Percentiles rank a stretch among this genome's conserved stretches.
phyloP scores from a whole-genome alignment of 805 yeast species.

The Yamadazyma philogaea region DNA sequence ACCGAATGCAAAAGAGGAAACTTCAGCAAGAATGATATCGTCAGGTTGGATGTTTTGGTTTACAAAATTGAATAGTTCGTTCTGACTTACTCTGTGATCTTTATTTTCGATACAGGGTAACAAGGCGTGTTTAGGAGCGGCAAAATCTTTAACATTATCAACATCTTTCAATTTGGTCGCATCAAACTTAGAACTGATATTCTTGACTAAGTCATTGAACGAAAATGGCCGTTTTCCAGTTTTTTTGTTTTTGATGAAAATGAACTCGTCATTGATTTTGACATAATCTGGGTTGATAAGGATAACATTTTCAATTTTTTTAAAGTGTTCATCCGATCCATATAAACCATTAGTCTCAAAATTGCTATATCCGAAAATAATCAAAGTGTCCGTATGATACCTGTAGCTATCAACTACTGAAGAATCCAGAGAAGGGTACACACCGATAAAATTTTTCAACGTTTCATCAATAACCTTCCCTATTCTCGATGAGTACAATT shows the following conservation, averaged over 20 bases:
- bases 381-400: slow-evolving; percentile 59
- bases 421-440: slow-evolving; percentile 42
- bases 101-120: background rate
- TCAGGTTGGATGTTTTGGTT: slow-evolving; percentile 47
- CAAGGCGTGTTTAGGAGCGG: slow-evolving; percentile 2
- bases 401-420: slow-evolving; percentile 22
- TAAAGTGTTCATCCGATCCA: slow-evolving; percentile 15
- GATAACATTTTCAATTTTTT: slow-evolving; percentile 26
- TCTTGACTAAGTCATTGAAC: slow-evolving; percentile 30
- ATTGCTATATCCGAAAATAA: slow-evolving; percentile 64
- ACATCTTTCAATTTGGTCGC: slow-evolving; percentile 11
- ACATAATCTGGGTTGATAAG: slow-evolving; percentile 43
- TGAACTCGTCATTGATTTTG: slow-evolving; percentile 29
- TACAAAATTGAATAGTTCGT: slow-evolving; percentile 32
- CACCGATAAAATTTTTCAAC: slow-evolving; percentile 63
- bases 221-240: slow-evolving; percentile 27
- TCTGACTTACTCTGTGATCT: slow-evolving; percentile 20
- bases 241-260: slow-evolving; percentile 18
- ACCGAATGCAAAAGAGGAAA: slow-evolving; percentile 81
- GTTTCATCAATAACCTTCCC: slow-evolving; percentile 79
- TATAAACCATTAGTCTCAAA: slow-evolving; percentile 30
- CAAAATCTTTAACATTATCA: slow-evolving; percentile 18
- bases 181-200: slow-evolving; percentile 24
- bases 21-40: slow-evolving; percentile 76
- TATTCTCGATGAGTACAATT: slow-evolving; percentile 54